Conservation (phyloP, 257 asterid genomes). For the Lithospermum erythrorhizon region DNA sequence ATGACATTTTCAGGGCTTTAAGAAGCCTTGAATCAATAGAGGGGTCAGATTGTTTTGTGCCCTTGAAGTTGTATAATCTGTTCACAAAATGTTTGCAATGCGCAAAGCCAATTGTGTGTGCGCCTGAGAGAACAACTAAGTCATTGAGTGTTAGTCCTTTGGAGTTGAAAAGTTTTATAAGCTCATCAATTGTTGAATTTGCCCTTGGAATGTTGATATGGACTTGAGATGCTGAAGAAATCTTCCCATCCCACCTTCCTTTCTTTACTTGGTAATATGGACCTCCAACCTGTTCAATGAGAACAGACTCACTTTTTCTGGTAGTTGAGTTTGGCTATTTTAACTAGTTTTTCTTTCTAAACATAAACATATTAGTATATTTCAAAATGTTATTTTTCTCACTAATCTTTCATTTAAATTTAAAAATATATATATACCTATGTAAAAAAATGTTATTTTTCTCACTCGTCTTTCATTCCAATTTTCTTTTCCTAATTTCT, state of each 20-base stretch:
- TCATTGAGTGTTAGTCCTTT: constrained; percentile 71
- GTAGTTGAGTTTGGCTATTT: no score
- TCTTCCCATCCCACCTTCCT: constrained; percentile 94
- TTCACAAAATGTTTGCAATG: constrained; percentile 65
- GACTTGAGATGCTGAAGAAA: constrained; percentile 64
- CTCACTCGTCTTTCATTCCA: no score
- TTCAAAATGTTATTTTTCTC: no score
- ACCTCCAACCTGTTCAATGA: constrained; percentile 53
- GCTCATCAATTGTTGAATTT: constrained; percentile 53
- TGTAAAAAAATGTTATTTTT: no score
- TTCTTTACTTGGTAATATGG: constrained; percentile 85
- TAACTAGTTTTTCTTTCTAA: no score
- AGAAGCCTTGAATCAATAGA: constrained; percentile 58
- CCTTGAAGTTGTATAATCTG: constrained; percentile 58
- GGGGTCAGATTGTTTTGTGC: constrained; percentile 58
- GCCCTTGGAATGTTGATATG: constrained; percentile 58
- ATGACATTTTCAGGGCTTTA: constrained; percentile 73
- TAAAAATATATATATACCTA: no score
- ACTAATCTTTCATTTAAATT: no score
- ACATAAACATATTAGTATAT: no score
- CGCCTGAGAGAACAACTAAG: constrained; percentile 79
- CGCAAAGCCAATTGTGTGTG: constrained; percentile 89
- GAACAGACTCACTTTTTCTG: no score
- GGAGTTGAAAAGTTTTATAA: constrained; percentile 47
- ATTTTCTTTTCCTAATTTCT: no score